Evolutionary conservation across 495 filamentous ascomycete genomes (phyloP), one percentile per base, ranked within the genome.

Genomic region (Penicillium lagena): DNA sequence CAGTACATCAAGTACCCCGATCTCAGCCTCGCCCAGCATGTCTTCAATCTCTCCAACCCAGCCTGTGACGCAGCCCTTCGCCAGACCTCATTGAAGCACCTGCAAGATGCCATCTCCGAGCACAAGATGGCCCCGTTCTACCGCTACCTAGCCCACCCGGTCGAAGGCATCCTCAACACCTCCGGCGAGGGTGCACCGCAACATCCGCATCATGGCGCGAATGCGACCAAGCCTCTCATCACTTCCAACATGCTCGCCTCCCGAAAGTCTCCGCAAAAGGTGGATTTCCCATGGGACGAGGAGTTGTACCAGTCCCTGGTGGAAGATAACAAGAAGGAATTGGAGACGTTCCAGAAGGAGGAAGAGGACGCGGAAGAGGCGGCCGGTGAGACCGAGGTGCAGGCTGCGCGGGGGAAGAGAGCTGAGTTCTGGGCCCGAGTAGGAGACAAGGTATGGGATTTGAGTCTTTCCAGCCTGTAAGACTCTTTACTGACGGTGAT

Each of bases 81-180:
- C 63, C 81, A 95, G 67, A 66, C 79, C 9, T 83, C 89, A 17
- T 71, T 89, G 59, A 86, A 90, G 68, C 80, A 81, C 53, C 77
- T 98, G 42, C 89, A 95, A 77, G 83, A 95, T 82, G 94, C 81
- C 55, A 96, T 98, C 70, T 72, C 67, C 45, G 88, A 95, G 65
- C 75, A 93, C 58, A 94, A 95, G 71, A 96, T 97, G 89, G 93
- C 94, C 32, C 91, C 93, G 12, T 80, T 97, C 28, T 98, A 98
- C 68, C 83, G 89, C 53, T 88, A 95, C 60, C 82, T 98, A 27
- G 94, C 94, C 34, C 93, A 97, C 63, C 93, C 93, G 10, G 72
- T 75, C n/a, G 89, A 95, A 46, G 93, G 93, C 43, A 84, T 96
- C 55, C 70, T 98, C 56, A 96, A 95, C 60, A 64, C 70, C 40